These are phyloP conservation scores for Stephania japonica DNA, from an alignment of 164 flowering plant species.

Conservation along the genomic window DNA sequence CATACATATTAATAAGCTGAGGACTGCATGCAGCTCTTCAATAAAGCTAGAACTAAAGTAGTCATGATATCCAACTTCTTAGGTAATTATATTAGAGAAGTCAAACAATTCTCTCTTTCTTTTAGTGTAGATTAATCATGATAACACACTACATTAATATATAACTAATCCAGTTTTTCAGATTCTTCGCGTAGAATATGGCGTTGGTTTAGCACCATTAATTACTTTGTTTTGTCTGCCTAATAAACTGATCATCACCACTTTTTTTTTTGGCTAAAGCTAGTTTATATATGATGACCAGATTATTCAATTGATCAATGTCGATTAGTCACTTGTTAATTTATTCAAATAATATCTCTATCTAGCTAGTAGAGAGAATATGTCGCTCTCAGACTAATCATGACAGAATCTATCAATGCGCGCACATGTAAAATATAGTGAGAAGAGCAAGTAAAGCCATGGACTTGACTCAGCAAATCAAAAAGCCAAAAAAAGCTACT, in stretches of 20 bases:
- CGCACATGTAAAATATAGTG: conserved; percentile 2
- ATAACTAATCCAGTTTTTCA: neutral
- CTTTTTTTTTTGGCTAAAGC: neutral
- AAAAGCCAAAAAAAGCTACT: neutral
- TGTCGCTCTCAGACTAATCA: conserved; percentile 5
- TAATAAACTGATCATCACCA: neutral
- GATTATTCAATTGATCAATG: neutral
- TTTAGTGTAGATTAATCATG: neutral
- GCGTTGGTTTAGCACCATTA: neutral
- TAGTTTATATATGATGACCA: neutral
- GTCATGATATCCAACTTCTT: neutral
- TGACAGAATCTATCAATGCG: conserved; percentile 9
- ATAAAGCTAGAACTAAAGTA: neutral
- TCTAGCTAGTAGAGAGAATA: conserved; percentile 3
- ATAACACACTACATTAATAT: neutral
- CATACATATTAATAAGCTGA: neutral
- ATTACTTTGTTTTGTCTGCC: neutral
- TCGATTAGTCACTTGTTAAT: neutral
- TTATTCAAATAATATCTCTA: conserved; percentile 1
- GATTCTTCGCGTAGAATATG: conserved; percentile 1
- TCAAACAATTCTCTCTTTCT: neutral
- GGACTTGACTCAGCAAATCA: conserved; percentile 3
- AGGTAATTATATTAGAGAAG: neutral
- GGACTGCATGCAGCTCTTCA: neutral
- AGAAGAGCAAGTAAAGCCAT: conserved; percentile 9